Percentiles rank a stretch among this genome's conserved stretches.
phyloP scores from a whole-genome alignment of 1,284 basidiomycete species.

The Ceratobasidium sp. region DNA sequence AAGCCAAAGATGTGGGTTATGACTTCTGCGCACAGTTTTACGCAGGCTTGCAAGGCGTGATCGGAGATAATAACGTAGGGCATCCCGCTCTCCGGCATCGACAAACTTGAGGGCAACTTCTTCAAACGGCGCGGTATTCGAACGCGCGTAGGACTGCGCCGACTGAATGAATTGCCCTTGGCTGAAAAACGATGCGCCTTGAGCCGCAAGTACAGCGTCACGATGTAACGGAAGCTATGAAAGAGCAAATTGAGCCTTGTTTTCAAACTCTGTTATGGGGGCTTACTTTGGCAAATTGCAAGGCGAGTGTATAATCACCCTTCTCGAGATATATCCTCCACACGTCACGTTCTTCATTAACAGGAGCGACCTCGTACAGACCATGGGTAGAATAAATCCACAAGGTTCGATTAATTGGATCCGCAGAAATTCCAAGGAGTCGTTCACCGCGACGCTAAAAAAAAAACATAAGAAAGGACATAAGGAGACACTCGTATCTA shows the following conservation, averaged over 20 bases:
- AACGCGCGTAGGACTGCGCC: constrained; percentile 90
- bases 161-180: constrained; percentile 88
- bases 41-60: constrained; percentile 83
- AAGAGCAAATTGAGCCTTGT: constrained; percentile 19
- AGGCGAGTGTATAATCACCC: constrained; percentile 76
- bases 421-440: constrained; percentile 77
- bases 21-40: constrained; percentile 66
- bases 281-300: constrained; percentile 80
- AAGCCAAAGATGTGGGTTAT: not conserved
- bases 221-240: constrained; percentile 80
- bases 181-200: constrained; percentile 85
- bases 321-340: constrained; percentile 92
- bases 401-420: constrained; percentile 87
- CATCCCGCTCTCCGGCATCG: constrained; percentile 91
- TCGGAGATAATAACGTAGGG: constrained; percentile 88
- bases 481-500: constrained; percentile 14
- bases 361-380: constrained; percentile 87
- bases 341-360: constrained; percentile 91
- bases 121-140: constrained; percentile 84
- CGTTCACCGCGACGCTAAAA: constrained; percentile 59
- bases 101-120: constrained; percentile 91
- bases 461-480: not conserved
- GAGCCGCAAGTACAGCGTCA: constrained; percentile 82
- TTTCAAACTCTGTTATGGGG: not conserved
- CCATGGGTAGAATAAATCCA: constrained; percentile 94